Base-by-base conservation (phyloP, 2,329 filamentous ascomycete species). In the Cercospora berteroae region DNA sequence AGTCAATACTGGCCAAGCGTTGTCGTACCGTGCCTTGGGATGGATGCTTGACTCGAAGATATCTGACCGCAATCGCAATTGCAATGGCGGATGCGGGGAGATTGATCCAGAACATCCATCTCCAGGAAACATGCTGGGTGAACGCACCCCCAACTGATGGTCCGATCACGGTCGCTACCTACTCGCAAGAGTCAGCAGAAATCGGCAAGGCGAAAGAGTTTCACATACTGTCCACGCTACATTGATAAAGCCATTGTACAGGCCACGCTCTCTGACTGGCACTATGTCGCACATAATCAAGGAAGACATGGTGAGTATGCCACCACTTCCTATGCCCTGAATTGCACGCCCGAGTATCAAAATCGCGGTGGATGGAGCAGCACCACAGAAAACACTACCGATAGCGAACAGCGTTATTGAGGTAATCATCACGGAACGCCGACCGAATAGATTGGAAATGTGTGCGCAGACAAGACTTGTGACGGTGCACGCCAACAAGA, bases 141-240 rank as follows among this genome's bases (percentile, higher is more conserved):
- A 92, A 88, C 0, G 85, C 84, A 6, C 90, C 90, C 16, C 90
- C 89, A 4, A 91, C 80, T 1, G 89, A 80, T 0, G 89, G 90
- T 0, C 90, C 90, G 20, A 90, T 79, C 0, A 70, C 65, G n/a
- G 56, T 67, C 27, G 23, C 69, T 65, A 36, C 66, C 63, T 64
- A 57, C 36, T 18, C 31, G 61, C 29, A 42, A 64, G 0, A 60
- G 58, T 60, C 58, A 60, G 58, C 83, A 0, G 86, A 33, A 44
- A 42, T 60, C 74, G 1, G 86, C 74, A 1, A 85, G 85, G 84
- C 86, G 50, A 83, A 85, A 3, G 89, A 88, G 18, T 61, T 25
- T 27, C 48, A 63, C 61, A 20, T 62, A 89, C 74, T 1, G 87
- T 88, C 89, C 89, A 88, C 0, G 90, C 85, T 60, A 88, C 82